Conservation (phyloP, 2,329 filamentous ascomycete genomes). For the Penicillium sp. region DNA sequence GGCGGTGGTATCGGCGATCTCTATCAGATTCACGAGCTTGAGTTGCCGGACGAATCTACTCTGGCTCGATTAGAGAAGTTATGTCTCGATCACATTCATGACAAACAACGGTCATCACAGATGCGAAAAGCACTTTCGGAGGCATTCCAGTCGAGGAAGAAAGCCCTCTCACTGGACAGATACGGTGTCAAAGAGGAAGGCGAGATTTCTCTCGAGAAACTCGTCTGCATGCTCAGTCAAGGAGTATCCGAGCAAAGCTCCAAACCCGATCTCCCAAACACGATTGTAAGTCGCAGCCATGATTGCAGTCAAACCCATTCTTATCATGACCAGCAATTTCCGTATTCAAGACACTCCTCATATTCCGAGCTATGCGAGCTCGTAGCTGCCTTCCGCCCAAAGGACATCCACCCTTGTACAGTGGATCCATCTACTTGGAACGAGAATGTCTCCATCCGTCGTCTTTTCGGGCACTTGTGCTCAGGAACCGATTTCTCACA, state of each 20-base stretch:
- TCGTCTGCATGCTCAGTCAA: conserved; percentile 31
- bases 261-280: conserved; percentile 22
- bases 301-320: background rate
- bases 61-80: conserved; percentile 52
- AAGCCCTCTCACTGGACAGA: conserved; percentile 35
- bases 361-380: conserved; percentile 72
- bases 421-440: conserved; percentile 61
- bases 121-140: conserved; percentile 28
- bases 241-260: conserved; percentile 7
- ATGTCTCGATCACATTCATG: conserved; percentile 41
- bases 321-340: conserved; percentile 53
- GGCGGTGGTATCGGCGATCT: conserved; percentile 76
- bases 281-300: conserved; percentile 30
- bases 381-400: conserved; percentile 62
- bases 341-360: conserved; percentile 85
- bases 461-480: conserved; percentile 67
- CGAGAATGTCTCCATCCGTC: conserved; percentile 57
- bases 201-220: conserved; percentile 35
- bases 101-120: conserved; percentile 23
- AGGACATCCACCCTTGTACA: conserved; percentile 78
- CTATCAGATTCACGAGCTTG: conserved; percentile 61
- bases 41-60: conserved; percentile 48
- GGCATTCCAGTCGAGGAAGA: conserved; percentile 33
- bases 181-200: conserved; percentile 36
- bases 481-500: conserved; percentile 57